phyloP scores from a whole-genome alignment of 2,329 filamentous ascomycete genomes.

The Akanthomyces muscarius region DNA sequence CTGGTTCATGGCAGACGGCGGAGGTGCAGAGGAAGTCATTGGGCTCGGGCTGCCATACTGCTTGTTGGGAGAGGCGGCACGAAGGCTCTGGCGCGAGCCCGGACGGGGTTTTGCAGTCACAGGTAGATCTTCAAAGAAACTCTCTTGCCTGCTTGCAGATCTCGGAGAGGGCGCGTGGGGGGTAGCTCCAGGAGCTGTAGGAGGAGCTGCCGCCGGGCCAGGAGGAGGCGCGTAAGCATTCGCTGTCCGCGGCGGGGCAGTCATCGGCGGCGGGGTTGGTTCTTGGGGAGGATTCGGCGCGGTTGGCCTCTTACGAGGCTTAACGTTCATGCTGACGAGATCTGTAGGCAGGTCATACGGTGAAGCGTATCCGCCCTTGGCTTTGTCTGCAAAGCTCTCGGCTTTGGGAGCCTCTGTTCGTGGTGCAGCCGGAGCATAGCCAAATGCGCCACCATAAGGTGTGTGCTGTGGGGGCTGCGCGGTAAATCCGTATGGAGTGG shows the following conservation, averaged over 20 bases:
- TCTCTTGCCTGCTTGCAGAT: constrained; percentile 49
- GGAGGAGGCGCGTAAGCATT: constrained; percentile 55
- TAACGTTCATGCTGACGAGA: constrained; percentile 51
- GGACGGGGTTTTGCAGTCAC: constrained; percentile 58
- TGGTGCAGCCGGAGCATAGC: constrained; percentile 23
- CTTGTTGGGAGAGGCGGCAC: constrained; percentile 41
- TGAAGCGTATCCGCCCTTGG: constrained; percentile 88
- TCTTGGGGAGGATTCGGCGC: constrained; percentile 49
- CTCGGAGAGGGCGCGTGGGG: constrained; percentile 33
- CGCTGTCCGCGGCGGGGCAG: constrained; percentile 50
- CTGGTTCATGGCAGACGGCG: background rate
- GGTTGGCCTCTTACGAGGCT: constrained; percentile 63
- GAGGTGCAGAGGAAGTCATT: background rate
- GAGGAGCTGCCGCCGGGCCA: constrained; percentile 20
- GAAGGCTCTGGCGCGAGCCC: constrained; percentile 49
- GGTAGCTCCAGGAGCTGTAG: constrained; percentile 25
- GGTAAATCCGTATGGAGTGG: constrained; percentile 12
- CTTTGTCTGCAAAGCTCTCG: constrained; percentile 85
- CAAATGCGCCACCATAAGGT: constrained; percentile 29
- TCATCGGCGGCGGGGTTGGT: constrained; percentile 37
- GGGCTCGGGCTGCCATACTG: constrained; percentile 19
- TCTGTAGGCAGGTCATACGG: constrained; percentile 95
- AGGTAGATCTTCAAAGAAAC: constrained; percentile 77
- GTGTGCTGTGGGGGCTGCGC: constrained; percentile 21
- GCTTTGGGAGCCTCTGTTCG: constrained; percentile 52